Conservation (phyloP, 768 basidiomycete genomes). For the Agaricus subrufescens region DNA sequence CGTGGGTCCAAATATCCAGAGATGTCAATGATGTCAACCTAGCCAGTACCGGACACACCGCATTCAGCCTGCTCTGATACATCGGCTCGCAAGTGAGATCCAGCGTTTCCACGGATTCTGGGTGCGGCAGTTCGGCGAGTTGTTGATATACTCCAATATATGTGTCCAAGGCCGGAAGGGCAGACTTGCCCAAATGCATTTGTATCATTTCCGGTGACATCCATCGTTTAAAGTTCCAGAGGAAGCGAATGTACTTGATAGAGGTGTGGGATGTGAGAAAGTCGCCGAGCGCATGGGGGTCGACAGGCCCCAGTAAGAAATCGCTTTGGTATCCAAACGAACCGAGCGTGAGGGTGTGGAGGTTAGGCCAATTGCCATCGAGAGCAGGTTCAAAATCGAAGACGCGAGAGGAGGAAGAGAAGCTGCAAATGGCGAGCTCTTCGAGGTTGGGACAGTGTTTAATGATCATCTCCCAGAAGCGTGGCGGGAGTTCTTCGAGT, state of each 20-base stretch:
- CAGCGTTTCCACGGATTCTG: conserved; percentile 30
- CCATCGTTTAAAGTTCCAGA: conserved; percentile 50
- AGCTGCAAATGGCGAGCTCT: conserved; percentile 45
- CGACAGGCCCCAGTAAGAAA: conserved; percentile 29
- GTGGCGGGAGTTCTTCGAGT: conserved; percentile 32
- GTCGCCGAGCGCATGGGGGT: conserved; percentile 22
- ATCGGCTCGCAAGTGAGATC: conserved; percentile 48
- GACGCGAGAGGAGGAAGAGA: conserved; percentile 41
- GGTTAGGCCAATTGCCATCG: conserved; percentile 33
- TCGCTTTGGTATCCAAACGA: conserved; percentile 46
- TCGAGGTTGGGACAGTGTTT: conserved; percentile 41
- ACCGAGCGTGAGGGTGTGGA: conserved; percentile 42
- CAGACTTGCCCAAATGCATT: conserved; percentile 22
- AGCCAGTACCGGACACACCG: conserved; percentile 29
- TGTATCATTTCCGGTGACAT: conserved; percentile 37
- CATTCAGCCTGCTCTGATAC: conserved; percentile 28
- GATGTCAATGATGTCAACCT: conserved; percentile 32
- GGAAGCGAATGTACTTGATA: conserved; percentile 38
- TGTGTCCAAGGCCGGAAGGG: conserved; percentile 32
- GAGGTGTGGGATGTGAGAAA: conserved; percentile 35
- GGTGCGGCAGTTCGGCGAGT: conserved; percentile 33
- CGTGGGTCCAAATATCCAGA: conserved; percentile 45
- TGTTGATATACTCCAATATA: conserved; percentile 48
- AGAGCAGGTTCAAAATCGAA: conserved; percentile 38
- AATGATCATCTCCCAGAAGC: conserved; percentile 46